Percentiles rank a stretch among this genome's conserved stretches.
phyloP scores from a whole-genome alignment of 192 early-diverging fungal genomes.

The Coemansia sp. region DNA sequence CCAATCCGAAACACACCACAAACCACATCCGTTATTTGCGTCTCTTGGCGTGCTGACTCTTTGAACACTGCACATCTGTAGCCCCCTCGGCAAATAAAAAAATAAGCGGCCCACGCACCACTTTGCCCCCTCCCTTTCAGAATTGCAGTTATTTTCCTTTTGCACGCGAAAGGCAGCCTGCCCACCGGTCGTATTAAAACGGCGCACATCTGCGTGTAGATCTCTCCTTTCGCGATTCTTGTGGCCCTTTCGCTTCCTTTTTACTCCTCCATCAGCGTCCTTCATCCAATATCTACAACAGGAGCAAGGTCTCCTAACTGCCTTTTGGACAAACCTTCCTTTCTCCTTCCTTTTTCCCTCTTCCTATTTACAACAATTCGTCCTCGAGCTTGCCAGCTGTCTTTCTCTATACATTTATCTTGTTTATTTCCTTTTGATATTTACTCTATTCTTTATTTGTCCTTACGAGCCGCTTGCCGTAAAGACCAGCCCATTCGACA shows the following conservation, averaged over 20 bases:
- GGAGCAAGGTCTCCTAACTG: not conserved
- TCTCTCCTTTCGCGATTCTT: conserved; percentile 13
- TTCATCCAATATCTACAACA: conserved; percentile 4
- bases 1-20: too few relatives aligned
- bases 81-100: too few relatives aligned
- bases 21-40: not conserved
- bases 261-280: not conserved
- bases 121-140: not conserved
- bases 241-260: not conserved
- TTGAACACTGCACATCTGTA: too few relatives aligned
- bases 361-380: not conserved
- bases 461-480: not conserved
- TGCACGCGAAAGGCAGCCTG: not conserved
- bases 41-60: conserved; percentile 4
- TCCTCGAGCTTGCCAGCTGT: not conserved
- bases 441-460: not conserved
- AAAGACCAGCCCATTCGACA: conserved; percentile 6
- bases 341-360: not conserved
- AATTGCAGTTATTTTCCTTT: conserved; percentile 8
- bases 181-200: conserved; percentile 12
- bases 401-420: conserved; percentile 3
- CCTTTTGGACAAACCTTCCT: not conserved
- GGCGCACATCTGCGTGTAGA: conserved; percentile 21
- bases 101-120: not conserved
- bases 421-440: not conserved